Evolutionary conservation across 2,329 filamentous ascomycete genomes (phyloP).

Genomic region (Knoxdaviesia proteae): DNA sequence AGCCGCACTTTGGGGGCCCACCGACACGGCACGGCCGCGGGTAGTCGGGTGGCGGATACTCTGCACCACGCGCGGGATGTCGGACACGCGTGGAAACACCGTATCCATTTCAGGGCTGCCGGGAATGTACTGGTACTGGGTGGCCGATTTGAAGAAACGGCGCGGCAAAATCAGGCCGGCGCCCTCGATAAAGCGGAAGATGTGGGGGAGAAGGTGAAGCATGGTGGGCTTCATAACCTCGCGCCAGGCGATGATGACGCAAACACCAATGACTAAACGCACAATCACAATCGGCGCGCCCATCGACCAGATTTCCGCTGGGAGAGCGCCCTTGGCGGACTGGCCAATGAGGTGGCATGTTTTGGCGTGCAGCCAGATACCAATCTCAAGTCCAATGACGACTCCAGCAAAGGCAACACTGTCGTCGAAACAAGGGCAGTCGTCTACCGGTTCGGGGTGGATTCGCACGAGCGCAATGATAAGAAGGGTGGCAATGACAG

Average conservation of each 20-base stretch:
- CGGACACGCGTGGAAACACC: slow-evolving; percentile 71
- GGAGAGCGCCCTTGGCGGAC: slow-evolving; percentile 25
- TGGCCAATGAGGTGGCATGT: slow-evolving; percentile 25
- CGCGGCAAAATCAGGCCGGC: slow-evolving; percentile 63
- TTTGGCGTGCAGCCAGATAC: slow-evolving; percentile 61
- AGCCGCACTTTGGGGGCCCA: slow-evolving; percentile 86
- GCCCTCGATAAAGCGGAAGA: slow-evolving; percentile 72
- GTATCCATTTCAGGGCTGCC: slow-evolving; percentile 54
- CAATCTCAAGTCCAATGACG: slow-evolving; percentile 64
- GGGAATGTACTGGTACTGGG: slow-evolving; percentile 70
- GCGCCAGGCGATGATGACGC: slow-evolving; percentile 75
- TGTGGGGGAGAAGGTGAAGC: slow-evolving; percentile 56
- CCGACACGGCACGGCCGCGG: slow-evolving; percentile 61
- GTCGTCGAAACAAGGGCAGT: slow-evolving; percentile 94
- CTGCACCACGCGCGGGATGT: slow-evolving; percentile 63
- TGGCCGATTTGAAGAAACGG: slow-evolving; percentile 78
- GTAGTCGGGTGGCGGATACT: slow-evolving; percentile 55
- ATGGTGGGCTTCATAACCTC: slow-evolving; percentile 72
- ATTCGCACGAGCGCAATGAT: slow-evolving; percentile 65
- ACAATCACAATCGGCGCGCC: slow-evolving; percentile 41
- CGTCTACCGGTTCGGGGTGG: slow-evolving; percentile 87
- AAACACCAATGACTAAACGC: slow-evolving; percentile 59
- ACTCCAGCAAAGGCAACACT: slow-evolving; percentile 86
- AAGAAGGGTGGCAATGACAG: slow-evolving; percentile 39
- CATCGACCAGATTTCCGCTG: slow-evolving; percentile 44